A percentile compares a stretch with the other conserved stretches of the same genome.
phyloP scores from a whole-genome alignment of 768 basidiomycete genomes.

The Agrocybe praecox region DNA sequence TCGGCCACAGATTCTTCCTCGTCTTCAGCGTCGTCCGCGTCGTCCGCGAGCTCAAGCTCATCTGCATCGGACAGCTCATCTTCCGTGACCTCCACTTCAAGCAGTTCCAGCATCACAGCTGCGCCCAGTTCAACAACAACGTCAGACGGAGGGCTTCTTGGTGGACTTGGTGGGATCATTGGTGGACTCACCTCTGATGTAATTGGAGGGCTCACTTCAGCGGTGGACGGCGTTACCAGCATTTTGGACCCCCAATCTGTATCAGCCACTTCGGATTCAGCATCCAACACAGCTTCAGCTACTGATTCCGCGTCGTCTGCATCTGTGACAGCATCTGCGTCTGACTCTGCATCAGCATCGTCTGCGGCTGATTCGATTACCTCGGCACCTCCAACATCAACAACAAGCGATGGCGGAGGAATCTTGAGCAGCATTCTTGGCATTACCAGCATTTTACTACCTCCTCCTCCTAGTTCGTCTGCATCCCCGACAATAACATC shows the following conservation, averaged over 20 bases:
- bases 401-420: background rate
- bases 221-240: conserved; percentile 5
- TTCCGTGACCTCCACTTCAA: background rate
- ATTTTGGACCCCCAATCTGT: conserved; percentile 3
- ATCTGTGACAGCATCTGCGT: background rate
- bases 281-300: background rate
- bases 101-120: background rate
- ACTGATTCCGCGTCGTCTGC: background rate
- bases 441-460: conserved; percentile 3
- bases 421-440: conserved; percentile 2
- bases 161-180: background rate
- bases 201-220: too few species aligned
- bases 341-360: background rate
- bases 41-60: conserved; percentile 1
- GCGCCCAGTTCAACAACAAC: background rate
- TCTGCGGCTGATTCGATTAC: background rate
- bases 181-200: background rate
- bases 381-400: background rate
- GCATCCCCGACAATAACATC: background rate
- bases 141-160: background rate
- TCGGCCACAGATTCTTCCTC: background rate
- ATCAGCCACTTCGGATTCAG: background rate
- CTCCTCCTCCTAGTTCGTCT: background rate
- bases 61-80: background rate
- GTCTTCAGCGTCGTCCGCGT: background rate